Percentiles rank a stretch among this genome's conserved stretches.
Conservation (phyloP, 2,329 filamentous ascomycete species). For the Trichoderma sp. region DNA sequence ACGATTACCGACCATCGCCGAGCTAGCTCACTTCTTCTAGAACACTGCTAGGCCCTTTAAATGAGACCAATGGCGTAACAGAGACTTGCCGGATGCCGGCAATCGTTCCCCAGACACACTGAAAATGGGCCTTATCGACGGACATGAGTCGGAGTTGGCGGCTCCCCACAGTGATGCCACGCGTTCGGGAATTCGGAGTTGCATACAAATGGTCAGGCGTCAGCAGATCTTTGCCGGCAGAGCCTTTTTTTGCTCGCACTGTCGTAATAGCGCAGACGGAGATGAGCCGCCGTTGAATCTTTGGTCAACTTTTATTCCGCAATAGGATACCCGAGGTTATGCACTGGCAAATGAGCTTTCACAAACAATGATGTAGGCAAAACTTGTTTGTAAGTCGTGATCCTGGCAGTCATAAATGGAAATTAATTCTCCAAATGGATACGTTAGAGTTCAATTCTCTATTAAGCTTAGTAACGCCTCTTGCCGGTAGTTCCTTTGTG, state of each 20-base stretch:
- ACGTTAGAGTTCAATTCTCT: background rate
- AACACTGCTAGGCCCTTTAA: background rate
- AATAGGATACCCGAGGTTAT: conserved; percentile 11
- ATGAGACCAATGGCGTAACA: background rate
- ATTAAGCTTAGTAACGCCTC: background rate
- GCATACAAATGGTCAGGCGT: background rate
- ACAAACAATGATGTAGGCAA: background rate
- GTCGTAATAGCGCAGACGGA: conserved; percentile 19
- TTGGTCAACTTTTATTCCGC: background rate
- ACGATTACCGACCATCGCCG: conserved; percentile 14
- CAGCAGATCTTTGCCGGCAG: background rate
- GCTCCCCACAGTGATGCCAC: conserved; percentile 3
- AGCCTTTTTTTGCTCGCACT: conserved; percentile 3
- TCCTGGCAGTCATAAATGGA: background rate
- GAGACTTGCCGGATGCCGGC: background rate
- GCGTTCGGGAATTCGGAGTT: conserved; percentile 13
- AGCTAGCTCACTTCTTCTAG: conserved; percentile 15
- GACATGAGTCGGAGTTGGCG: conserved; percentile 9
- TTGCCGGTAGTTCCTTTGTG: background rate
- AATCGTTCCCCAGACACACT: background rate
- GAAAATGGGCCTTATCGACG: background rate
- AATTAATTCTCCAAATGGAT: background rate
- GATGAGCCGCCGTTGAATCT: conserved; percentile 5
- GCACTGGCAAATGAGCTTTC: background rate
- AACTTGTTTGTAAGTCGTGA: background rate